phyloP scores from a whole-genome alignment of 768 basidiomycete genomes.

The Naganishia friedmannii region DNA sequence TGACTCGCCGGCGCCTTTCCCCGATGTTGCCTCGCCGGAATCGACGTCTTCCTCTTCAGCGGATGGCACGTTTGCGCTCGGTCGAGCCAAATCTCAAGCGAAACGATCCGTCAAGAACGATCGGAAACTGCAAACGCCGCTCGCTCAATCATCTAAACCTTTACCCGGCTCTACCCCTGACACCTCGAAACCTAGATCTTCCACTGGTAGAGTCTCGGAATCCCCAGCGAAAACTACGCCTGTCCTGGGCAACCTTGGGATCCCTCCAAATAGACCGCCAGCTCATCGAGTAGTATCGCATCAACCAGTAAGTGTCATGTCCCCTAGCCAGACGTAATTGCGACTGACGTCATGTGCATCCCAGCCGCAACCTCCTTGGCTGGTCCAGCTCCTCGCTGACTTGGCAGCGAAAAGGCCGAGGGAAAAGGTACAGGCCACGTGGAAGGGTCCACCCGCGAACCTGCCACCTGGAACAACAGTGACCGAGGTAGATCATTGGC shows the following conservation, averaged over 20 bases:
- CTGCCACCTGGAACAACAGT: neutral
- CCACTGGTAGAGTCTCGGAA: conserved; percentile 6
- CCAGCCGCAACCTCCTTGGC: conserved; percentile 27
- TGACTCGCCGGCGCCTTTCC: conserved; percentile 36
- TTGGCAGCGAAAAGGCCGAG: conserved; percentile 13
- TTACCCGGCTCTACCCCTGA: conserved; percentile 10
- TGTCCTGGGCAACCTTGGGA: neutral
- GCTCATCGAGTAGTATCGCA: conserved; percentile 1
- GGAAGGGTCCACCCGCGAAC: conserved; percentile 4
- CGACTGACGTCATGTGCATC: neutral
- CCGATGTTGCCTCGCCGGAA: conserved; percentile 38
- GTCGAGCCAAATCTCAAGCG: conserved; percentile 50
- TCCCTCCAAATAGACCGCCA: conserved; percentile 2
- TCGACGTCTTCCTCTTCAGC: conserved; percentile 30
- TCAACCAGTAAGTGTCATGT: conserved; percentile 5
- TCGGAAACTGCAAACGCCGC: conserved; percentile 9
- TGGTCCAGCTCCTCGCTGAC: conserved; percentile 12
- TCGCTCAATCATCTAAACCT: conserved; percentile 9
- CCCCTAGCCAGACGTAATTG: neutral
- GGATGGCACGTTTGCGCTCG: conserved; percentile 2
- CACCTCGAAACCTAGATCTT: conserved; percentile 4
- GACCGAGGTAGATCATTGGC: conserved; percentile 63
- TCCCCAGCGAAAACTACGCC: conserved; percentile 14
- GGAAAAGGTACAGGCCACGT: conserved; percentile 20
- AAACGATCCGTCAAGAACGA: conserved; percentile 38